Evolutionary conservation across 768 basidiomycete species (phyloP).

Genomic region (Pisolithus sp.): DNA sequence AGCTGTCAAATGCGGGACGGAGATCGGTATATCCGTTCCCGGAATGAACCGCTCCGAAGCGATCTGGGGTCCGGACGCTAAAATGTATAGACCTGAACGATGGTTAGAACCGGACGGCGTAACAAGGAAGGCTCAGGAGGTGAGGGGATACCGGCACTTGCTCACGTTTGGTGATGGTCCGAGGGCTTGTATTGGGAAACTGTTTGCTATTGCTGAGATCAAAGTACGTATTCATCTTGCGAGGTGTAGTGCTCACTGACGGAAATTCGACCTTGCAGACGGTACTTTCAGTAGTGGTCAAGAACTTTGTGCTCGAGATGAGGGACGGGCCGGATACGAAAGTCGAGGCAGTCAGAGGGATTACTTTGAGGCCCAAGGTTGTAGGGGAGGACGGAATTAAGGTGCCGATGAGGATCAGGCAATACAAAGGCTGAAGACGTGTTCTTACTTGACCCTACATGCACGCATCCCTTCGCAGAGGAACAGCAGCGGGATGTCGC

Average conservation of each 20-base stretch:
- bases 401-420: slow-evolving; percentile 13
- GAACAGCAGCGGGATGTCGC: too few species aligned
- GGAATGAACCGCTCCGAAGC: slow-evolving; percentile 43
- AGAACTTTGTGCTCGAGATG: slow-evolving; percentile 31
- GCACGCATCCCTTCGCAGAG: too few species aligned
- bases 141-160: slow-evolving; percentile 23
- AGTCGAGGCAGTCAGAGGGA: slow-evolving; percentile 3
- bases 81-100: slow-evolving; percentile 17
- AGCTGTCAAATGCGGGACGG: slow-evolving; percentile 40
- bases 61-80: slow-evolving; percentile 54
- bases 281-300: slow-evolving; percentile 35
- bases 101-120: slow-evolving; percentile 17
- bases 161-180: slow-evolving; percentile 26
- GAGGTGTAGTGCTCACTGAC: not conserved
- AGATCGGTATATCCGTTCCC: slow-evolving; percentile 36
- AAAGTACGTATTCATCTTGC: slow-evolving; percentile 11
- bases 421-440: not conserved
- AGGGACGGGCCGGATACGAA: slow-evolving; percentile 31
- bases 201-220: slow-evolving; percentile 22
- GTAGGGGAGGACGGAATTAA: slow-evolving; percentile 16
- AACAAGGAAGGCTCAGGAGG: slow-evolving; percentile 12
- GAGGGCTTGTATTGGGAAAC: slow-evolving; percentile 22
- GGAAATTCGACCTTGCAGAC: slow-evolving; percentile 22
- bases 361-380: slow-evolving; percentile 7
- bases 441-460: not conserved